These are phyloP conservation scores for Dipodascus geniculatus DNA, from an alignment of 805 yeast species.

Conservation along the genomic window DNA sequence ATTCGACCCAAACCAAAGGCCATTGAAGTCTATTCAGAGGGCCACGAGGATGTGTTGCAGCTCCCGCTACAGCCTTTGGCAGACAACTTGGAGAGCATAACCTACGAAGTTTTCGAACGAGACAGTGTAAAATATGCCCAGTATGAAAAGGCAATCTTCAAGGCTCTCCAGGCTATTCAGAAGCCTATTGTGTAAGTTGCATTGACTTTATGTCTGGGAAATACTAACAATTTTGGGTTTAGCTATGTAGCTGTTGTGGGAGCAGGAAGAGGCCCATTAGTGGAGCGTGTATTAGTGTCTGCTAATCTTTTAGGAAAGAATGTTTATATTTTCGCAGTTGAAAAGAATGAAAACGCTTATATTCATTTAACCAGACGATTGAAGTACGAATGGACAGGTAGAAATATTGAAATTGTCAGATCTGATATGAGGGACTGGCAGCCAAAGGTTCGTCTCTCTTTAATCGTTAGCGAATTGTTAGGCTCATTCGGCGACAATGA, in stretches of 20 bases:
- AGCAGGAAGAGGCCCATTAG: slow-evolving; percentile 80
- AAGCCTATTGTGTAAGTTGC: slow-evolving; percentile 1
- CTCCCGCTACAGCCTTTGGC: slow-evolving; percentile 67
- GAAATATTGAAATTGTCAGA: slow-evolving; percentile 36
- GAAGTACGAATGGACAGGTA: slow-evolving; percentile 36
- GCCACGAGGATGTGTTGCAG: slow-evolving; percentile 35
- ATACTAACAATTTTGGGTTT: neutral
- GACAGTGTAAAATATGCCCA: slow-evolving; percentile 58
- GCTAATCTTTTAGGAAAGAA: slow-evolving; percentile 20
- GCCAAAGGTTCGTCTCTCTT: slow-evolving; percentile 32
- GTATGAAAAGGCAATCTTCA: slow-evolving; percentile 52
- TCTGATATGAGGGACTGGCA: slow-evolving; percentile 50
- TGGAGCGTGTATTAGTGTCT: slow-evolving; percentile 40
- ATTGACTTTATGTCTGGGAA: neutral
- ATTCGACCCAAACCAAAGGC: slow-evolving; percentile 19
- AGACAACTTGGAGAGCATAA: slow-evolving; percentile 41
- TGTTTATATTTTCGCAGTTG: slow-evolving; percentile 44
- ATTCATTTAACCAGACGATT: slow-evolving; percentile 39
- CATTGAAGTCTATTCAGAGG: slow-evolving; percentile 24
- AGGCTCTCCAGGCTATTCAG: slow-evolving; percentile 31
- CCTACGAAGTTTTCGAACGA: slow-evolving; percentile 60
- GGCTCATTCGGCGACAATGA: slow-evolving; percentile 95
- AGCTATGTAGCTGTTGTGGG: slow-evolving; percentile 54
- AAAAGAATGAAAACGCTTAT: slow-evolving; percentile 56
- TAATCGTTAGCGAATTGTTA: slow-evolving; percentile 68